These are phyloP conservation scores for Waitea zeae DNA, from an alignment of 1,284 basidiomycete genomes.

Conservation along the genomic window DNA sequence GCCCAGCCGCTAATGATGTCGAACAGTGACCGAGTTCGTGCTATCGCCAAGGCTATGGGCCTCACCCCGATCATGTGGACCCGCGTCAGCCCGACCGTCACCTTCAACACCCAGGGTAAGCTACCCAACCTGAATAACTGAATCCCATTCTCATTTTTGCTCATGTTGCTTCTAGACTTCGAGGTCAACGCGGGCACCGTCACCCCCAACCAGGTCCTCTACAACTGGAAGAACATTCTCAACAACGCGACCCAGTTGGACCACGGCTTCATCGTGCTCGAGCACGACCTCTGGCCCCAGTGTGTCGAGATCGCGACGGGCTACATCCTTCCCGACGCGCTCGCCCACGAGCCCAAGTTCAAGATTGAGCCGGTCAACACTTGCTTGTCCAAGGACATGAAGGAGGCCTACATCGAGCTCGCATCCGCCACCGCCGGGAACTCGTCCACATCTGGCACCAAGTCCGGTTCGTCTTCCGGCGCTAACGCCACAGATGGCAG, in stretches of 20 bases:
- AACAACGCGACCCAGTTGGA: constrained; percentile 27
- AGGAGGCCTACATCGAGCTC: constrained; percentile 46
- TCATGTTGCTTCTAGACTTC: constrained; percentile 38
- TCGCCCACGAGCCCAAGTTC: constrained; percentile 41
- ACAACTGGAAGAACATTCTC: constrained; percentile 50
- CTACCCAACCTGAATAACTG: too few relatives aligned
- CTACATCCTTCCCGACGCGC: constrained; percentile 51
- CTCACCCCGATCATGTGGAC: constrained; percentile 55
- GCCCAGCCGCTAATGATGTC: constrained; percentile 6
- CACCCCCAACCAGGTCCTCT: constrained; percentile 35
- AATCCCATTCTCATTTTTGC: constrained; percentile 2
- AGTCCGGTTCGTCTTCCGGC: constrained; percentile 11
- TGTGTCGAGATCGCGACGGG: constrained; percentile 53
- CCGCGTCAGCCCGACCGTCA: constrained; percentile 31
- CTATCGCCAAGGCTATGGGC: constrained; percentile 55
- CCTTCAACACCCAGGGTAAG: constrained; percentile 49
- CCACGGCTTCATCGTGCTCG: constrained; percentile 58
- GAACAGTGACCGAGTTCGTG: constrained; percentile 63
- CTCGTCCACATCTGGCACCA: too few relatives aligned
- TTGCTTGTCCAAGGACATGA: constrained; percentile 41
- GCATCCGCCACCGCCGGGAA: too few relatives aligned
- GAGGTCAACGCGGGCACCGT: constrained; percentile 51
- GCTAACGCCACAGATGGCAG: constrained; percentile 2
- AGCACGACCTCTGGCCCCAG: constrained; percentile 57
- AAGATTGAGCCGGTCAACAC: constrained; percentile 45